Conservation (phyloP, 2,329 filamentous ascomycete genomes). For the Tolypocladium tropicale region DNA sequence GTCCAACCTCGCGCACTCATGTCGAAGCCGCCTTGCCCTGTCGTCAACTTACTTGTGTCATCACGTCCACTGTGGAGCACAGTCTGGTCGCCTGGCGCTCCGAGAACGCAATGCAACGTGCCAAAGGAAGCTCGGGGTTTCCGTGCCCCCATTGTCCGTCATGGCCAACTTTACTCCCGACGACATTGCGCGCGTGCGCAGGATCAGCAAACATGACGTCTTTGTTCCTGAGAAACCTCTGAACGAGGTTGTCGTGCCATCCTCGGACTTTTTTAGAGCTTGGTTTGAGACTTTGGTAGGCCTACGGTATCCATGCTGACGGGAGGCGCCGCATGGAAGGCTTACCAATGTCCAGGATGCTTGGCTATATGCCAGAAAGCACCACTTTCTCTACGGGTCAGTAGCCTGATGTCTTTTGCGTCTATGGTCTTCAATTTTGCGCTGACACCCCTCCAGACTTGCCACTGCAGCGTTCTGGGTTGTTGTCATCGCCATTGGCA, state of each 20-base stretch:
- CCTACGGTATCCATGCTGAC: not conserved
- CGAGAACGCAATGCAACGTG: conserved; percentile 3
- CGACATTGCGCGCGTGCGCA: not conserved
- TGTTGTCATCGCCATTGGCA: conserved; percentile 24
- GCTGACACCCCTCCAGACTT: not conserved
- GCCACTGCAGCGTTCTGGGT: conserved; percentile 31
- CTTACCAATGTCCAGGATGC: not conserved
- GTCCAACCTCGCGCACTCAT: not conserved
- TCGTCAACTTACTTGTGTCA: conserved; percentile 3
- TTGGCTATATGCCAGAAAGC: not conserved
- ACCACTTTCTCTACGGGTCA: not conserved
- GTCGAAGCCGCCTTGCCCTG: not conserved
- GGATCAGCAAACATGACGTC: not conserved
- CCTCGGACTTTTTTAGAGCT: not conserved
- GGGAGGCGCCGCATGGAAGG: not conserved
- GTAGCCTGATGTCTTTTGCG: too few relatives aligned
- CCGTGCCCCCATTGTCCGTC: not conserved
- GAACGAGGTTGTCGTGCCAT: not conserved
- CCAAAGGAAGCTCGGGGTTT: not conserved
- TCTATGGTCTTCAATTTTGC: not conserved
- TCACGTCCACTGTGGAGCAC: not conserved
- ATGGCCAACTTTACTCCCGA: not conserved
- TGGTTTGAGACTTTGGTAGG: not conserved
- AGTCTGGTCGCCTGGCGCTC: not conserved
- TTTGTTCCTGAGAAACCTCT: not conserved